phyloP scores from a whole-genome alignment of 768 basidiomycete species.

The Tylopilus cervinicoccineus region DNA sequence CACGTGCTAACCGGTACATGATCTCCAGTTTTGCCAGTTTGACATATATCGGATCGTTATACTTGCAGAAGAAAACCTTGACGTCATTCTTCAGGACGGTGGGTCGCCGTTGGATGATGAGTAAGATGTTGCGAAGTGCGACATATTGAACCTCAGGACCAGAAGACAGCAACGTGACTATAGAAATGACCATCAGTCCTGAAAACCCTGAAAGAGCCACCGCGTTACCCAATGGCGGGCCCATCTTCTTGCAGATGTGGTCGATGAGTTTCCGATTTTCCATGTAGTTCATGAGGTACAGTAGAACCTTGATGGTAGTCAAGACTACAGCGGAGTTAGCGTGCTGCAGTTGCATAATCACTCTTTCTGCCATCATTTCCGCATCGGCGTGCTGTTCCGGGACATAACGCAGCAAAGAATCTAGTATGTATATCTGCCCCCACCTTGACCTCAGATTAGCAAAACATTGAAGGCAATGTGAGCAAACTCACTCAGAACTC shows the following conservation, averaged over 20 bases:
- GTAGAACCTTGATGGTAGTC: constrained; percentile 92
- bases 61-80: constrained; percentile 99
- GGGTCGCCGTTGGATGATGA: constrained; percentile 95
- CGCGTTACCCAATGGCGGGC: constrained; percentile 81
- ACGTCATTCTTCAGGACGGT: constrained; percentile 94
- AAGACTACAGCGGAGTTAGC: constrained; percentile 99
- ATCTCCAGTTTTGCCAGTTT: constrained; percentile 98
- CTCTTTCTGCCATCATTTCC: constrained; percentile 92
- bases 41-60: constrained; percentile 99
- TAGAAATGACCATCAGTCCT: constrained; percentile 1
- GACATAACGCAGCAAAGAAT: constrained; percentile 90
- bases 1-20: constrained; percentile 95
- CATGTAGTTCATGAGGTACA: constrained; percentile 99
- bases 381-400: constrained; percentile 86
- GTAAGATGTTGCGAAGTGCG: constrained; percentile 90
- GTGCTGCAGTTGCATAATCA: constrained; percentile 90
- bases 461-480: constrained; percentile 1
- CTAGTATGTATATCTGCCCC: constrained; percentile 98
- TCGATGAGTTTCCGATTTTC: constrained; percentile 82
- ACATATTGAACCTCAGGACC: constrained; percentile 99
- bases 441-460: constrained; percentile 54
- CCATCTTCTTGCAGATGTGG: constrained; percentile 95
- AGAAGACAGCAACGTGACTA: constrained; percentile 93
- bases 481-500: constrained; percentile 85
- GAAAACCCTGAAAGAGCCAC: neutral